Evolutionary conservation across 495 filamentous ascomycete genomes (phyloP).

Genomic region (Tuber microsphaerosporum): DNA sequence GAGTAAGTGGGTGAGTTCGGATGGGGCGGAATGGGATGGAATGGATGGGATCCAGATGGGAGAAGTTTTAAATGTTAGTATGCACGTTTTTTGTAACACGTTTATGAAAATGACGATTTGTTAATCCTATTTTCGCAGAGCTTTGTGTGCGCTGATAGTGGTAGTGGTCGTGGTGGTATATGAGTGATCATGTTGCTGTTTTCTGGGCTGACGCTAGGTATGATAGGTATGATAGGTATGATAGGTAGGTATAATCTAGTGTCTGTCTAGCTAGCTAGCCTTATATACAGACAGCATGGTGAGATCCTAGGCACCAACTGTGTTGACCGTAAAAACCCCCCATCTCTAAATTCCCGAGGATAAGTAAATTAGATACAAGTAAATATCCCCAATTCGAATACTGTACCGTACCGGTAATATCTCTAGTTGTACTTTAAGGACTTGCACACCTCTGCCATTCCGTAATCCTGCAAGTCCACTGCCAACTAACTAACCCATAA

Average conservation of each 20-base stretch:
- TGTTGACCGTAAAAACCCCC: too few relatives aligned
- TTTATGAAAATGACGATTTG: not conserved
- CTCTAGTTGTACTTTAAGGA: too few relatives aligned
- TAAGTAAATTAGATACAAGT: too few relatives aligned
- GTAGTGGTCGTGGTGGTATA: not conserved
- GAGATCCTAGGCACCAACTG: not conserved
- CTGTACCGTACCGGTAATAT: too few relatives aligned
- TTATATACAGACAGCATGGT: not conserved
- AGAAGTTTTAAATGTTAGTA: not conserved
- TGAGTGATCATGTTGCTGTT: not conserved
- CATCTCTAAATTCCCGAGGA: too few relatives aligned
- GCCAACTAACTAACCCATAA: too few relatives aligned
- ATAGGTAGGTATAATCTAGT: not conserved
- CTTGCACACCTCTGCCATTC: too few relatives aligned
- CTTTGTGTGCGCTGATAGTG: not conserved
- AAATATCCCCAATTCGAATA: too few relatives aligned
- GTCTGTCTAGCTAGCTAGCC: too few relatives aligned
- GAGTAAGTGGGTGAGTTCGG: not conserved
- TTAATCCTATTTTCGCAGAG: conserved; percentile 1
- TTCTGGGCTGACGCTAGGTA: not conserved
- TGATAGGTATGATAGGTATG: too few relatives aligned
- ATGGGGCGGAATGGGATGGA: not conserved
- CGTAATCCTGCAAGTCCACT: too few relatives aligned
- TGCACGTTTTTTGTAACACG: not conserved
- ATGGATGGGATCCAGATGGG: not conserved